Evolutionary conservation across 108 stramenopile species (phyloP).

Genomic region (Cyclostephanos invisitatus): DNA sequence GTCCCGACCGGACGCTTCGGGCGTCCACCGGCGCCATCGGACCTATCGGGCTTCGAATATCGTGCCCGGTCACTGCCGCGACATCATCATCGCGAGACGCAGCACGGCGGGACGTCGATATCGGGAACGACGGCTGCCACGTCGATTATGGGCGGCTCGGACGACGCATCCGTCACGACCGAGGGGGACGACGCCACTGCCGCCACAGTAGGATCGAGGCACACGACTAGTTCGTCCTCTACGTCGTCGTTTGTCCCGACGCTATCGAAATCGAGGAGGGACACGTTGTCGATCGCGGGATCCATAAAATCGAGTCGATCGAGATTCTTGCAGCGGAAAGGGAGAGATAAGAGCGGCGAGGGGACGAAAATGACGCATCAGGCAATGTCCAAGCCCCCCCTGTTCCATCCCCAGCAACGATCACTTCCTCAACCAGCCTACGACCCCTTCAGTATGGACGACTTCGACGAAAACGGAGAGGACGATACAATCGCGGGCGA

Average conservation of each 20-base stretch:
- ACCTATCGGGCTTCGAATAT: slow-evolving; percentile 47
- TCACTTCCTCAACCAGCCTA: slow-evolving; percentile 24
- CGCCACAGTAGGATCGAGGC: slow-evolving; percentile 32
- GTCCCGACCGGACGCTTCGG: slow-evolving; percentile 37
- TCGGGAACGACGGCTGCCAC: slow-evolving; percentile 39
- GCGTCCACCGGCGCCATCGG: slow-evolving; percentile 24
- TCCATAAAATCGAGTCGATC: slow-evolving; percentile 28
- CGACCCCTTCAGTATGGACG: slow-evolving; percentile 46
- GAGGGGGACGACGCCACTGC: slow-evolving; percentile 34
- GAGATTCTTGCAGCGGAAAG: slow-evolving; percentile 37
- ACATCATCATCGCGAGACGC: neutral
- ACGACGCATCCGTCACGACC: slow-evolving; percentile 34
- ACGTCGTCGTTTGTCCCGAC: slow-evolving; percentile 30
- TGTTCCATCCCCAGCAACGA: slow-evolving; percentile 16
- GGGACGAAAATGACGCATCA: neutral
- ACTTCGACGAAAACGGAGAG: slow-evolving; percentile 12
- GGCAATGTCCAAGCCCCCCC: slow-evolving; percentile 14
- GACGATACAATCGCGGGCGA: slow-evolving; percentile 5
- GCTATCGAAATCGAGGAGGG: slow-evolving; percentile 39
- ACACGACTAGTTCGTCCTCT: slow-evolving; percentile 20
- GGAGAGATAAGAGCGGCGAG: neutral
- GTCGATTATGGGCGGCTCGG: slow-evolving; percentile 26
- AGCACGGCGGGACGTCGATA: slow-evolving; percentile 5
- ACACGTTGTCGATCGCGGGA: slow-evolving; percentile 9
- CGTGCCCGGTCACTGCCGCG: slow-evolving; percentile 8